A percentile compares a stretch with the other conserved stretches of the same genome.
Conservation (phyloP, 2,329 filamentous ascomycete species). For the Plenodomus tracheiphilus region DNA sequence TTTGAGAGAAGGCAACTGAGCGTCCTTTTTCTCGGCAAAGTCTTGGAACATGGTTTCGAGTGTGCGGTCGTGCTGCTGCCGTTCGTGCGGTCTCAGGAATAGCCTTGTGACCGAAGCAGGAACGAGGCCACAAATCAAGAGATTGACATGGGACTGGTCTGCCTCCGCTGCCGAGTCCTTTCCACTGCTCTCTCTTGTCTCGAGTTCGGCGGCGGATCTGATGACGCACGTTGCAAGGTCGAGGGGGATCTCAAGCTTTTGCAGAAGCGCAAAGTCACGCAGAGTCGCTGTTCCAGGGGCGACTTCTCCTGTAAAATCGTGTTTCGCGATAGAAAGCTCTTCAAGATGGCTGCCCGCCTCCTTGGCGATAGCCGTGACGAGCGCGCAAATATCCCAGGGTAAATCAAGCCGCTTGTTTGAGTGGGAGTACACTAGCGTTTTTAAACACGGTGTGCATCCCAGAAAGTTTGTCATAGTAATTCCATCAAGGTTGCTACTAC, state of each 20-base stretch:
- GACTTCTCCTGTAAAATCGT: constrained; percentile 14
- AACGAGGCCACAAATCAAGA: constrained; percentile 14
- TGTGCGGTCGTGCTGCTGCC: constrained; percentile 15
- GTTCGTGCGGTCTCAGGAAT: constrained; percentile 13
- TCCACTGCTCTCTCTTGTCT: constrained; percentile 10
- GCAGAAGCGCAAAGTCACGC: constrained; percentile 12
- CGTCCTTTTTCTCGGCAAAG: constrained; percentile 15
- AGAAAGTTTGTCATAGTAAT: constrained; percentile 14
- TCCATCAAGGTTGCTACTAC: constrained; percentile 10
- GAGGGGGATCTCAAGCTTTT: constrained; percentile 15
- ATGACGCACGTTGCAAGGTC: constrained; percentile 16
- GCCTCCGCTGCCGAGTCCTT: constrained; percentile 13
- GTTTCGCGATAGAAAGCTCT: constrained; percentile 16
- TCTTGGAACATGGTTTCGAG: constrained; percentile 17
- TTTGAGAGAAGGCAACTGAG: constrained; percentile 16
- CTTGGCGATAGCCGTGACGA: constrained; percentile 10
- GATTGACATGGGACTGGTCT: constrained; percentile 14
- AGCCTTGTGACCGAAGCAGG: constrained; percentile 17
- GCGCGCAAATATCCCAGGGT: constrained; percentile 13
- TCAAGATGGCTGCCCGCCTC: constrained; percentile 14
- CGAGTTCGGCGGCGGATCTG: constrained; percentile 1
- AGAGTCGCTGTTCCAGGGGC: constrained; percentile 13
- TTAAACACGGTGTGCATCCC: constrained; percentile 15
- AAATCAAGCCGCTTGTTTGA: constrained; percentile 11
- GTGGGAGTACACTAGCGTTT: constrained; percentile 17